These are phyloP conservation scores for Exophiala bonariae DNA, from an alignment of 2,329 filamentous ascomycete species.

Conservation along the genomic window DNA sequence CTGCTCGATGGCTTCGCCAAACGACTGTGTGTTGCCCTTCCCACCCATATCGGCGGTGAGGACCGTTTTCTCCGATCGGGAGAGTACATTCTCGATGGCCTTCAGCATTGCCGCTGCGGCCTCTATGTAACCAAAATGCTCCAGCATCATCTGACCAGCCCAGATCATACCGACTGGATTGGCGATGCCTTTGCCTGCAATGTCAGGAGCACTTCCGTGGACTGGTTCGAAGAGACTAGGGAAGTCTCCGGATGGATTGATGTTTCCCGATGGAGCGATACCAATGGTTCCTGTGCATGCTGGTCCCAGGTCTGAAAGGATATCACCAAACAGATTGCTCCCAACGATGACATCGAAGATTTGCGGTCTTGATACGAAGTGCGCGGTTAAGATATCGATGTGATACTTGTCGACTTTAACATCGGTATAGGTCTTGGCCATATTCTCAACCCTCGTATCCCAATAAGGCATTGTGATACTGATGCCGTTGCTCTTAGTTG, in stretches of 20 bases:
- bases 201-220: constrained; percentile 95
- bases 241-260: constrained; percentile 72
- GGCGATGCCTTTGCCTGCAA: constrained; percentile 90
- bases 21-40: constrained; percentile 92
- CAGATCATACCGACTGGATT: constrained; percentile 97
- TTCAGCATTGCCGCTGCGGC: constrained; percentile 87
- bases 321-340: constrained; percentile 98
- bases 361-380: constrained; percentile 92
- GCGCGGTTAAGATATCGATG: constrained; percentile 97
- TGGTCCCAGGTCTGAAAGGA: constrained; percentile 98
- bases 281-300: constrained; percentile 97
- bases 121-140: constrained; percentile 89
- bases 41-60: constrained; percentile 95
- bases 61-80: constrained; percentile 75
- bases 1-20: constrained; percentile 84
- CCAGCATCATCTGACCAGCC: constrained; percentile 98
- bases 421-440: constrained; percentile 89
- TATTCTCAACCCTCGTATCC: constrained; percentile 52
- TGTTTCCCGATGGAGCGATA: constrained; percentile 96
- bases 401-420: constrained; percentile 97
- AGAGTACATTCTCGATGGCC: constrained; percentile 90
- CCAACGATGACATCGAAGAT: constrained; percentile 97
- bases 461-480: constrained; percentile 77
- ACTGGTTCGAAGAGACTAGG: constrained; percentile 99
- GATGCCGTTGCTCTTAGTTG: constrained; percentile 99